Evolutionary conservation across 164 flowering plant genomes (phyloP).

Genomic region (Magnolia changhungtana): DNA sequence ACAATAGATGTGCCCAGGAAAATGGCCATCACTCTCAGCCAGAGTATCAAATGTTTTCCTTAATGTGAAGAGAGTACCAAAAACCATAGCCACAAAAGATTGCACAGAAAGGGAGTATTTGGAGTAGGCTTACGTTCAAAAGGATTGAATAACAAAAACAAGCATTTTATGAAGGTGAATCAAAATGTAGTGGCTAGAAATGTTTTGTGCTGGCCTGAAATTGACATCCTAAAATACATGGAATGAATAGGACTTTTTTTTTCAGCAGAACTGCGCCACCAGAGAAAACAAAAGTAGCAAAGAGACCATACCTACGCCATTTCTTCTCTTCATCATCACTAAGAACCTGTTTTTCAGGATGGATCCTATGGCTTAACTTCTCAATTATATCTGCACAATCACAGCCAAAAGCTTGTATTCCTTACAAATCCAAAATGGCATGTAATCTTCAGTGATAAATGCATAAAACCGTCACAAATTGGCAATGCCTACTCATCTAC

Average conservation of each 20-base stretch:
- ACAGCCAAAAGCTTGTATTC: not conserved
- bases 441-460: not conserved
- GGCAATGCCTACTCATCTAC: not conserved
- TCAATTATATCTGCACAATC: conserved; percentile 60
- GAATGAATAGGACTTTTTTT: no score
- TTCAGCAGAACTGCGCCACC: no score
- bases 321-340: conserved; percentile 64
- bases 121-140: not conserved
- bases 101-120: not conserved
- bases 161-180: no score
- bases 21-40: not conserved
- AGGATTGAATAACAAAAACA: not conserved
- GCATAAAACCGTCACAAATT: not conserved
- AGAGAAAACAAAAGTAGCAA: not conserved
- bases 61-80: no score
- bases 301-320: conserved; percentile 60
- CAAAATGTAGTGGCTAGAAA: not conserved
- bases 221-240: not conserved
- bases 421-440: not conserved
- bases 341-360: conserved; percentile 21
- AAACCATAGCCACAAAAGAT: not conserved
- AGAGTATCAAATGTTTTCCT: not conserved
- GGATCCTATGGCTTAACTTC: conserved; percentile 42
- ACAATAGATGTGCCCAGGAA: not conserved
- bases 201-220: not conserved